Percentiles rank a stretch among this genome's conserved stretches.
Evolutionary conservation across 176 grass and related monocot genomes (phyloP).

Genomic region (Avena insularis): DNA sequence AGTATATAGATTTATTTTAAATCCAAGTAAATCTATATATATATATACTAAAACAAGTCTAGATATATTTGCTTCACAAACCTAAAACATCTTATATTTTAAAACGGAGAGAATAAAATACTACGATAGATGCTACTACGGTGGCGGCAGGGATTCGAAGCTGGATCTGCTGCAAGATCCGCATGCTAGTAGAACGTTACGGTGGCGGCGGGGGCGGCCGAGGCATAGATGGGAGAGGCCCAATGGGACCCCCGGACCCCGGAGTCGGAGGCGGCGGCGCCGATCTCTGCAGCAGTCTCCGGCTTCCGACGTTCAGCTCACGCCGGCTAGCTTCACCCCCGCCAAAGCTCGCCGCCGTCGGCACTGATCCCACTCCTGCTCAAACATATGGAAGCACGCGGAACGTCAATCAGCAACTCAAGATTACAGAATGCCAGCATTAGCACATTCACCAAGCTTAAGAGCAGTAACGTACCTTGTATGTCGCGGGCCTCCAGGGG

Average conservation of each 20-base stretch:
- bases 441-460: not conserved
- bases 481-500: not conserved
- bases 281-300: not conserved
- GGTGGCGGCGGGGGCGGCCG: not conserved
- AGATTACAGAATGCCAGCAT: not conserved
- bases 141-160: too few relatives aligned
- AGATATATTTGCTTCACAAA: too few relatives aligned
- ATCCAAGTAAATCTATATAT: too few relatives aligned
- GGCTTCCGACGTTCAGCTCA: not conserved
- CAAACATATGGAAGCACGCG: not conserved
- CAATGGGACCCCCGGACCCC: not conserved
- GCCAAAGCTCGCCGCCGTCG: not conserved
- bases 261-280: slow-evolving; percentile 10
- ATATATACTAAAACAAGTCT: too few relatives aligned
- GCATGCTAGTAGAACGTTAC: not conserved
- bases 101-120: too few relatives aligned
- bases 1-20: too few relatives aligned
- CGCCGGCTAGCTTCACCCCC: not conserved
- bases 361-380: not conserved
- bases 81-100: too few relatives aligned
- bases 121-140: too few relatives aligned
- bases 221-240: not conserved
- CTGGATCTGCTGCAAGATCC: too few relatives aligned
- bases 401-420: not conserved
- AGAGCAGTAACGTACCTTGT: not conserved